A percentile compares a stretch with the other conserved stretches of the same genome.
Evolutionary conservation across 1,139 yeast genomes (phyloP).

Genomic region (Barnettozyma hawaiiensis): DNA sequence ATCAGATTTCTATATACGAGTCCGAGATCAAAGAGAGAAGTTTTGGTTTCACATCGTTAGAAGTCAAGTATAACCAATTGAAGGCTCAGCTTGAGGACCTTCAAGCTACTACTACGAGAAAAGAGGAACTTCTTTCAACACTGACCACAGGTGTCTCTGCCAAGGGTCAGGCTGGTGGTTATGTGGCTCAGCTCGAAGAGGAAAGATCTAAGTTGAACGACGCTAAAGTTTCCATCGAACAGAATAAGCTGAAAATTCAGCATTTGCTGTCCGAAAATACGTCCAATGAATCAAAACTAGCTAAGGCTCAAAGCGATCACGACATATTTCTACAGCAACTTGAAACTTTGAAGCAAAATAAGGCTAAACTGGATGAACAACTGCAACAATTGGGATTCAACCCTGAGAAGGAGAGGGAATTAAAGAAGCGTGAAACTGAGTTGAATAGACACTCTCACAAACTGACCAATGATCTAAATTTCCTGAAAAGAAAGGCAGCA

Average conservation of each 20-base stretch:
- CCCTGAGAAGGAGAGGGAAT: constrained; percentile 39
- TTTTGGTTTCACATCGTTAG: constrained; percentile 28
- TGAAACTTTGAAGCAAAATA: constrained; percentile 36
- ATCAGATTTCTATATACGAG: constrained; percentile 23
- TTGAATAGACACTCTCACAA: constrained; percentile 36
- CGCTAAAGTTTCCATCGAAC: constrained; percentile 53
- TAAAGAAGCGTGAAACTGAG: constrained; percentile 40
- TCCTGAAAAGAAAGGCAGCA: constrained; percentile 58
- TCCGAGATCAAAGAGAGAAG: constrained; percentile 24
- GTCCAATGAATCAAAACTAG: constrained; percentile 47
- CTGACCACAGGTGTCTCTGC: constrained; percentile 89
- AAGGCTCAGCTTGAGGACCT: constrained; percentile 39
- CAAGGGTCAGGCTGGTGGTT: constrained; percentile 76
- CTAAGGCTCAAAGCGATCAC: constrained; percentile 51
- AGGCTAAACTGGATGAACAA: constrained; percentile 38
- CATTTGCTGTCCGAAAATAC: constrained; percentile 51
- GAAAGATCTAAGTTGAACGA: constrained; percentile 54
- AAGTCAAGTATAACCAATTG: constrained; percentile 39
- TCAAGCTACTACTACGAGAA: constrained; percentile 48
- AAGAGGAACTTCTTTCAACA: constrained; percentile 78
- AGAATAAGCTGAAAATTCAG: constrained; percentile 52
- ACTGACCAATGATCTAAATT: constrained; percentile 48
- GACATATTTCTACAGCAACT: constrained; percentile 40
- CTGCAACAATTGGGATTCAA: constrained; percentile 57
- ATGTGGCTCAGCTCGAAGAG: constrained; percentile 64